Conservation (phyloP, 495 filamentous ascomycete genomes). For the Penicillium taxi region DNA sequence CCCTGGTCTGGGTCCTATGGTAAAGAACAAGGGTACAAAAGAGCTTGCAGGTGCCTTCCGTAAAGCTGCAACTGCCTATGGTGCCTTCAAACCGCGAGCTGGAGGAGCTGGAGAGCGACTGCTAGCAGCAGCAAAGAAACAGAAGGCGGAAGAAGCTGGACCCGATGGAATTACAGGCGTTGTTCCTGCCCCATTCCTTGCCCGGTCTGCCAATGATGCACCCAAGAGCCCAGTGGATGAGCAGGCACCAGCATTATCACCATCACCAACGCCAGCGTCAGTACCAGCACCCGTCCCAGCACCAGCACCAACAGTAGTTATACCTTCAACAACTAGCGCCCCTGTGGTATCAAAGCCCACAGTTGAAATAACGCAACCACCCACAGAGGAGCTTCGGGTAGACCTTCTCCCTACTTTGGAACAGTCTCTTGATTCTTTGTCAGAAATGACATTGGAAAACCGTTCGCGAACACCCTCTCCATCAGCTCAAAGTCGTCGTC, state of each 20-base stretch:
- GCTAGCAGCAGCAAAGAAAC: constrained; percentile 43
- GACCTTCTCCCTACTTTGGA: constrained; percentile 27
- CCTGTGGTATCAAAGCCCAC: constrained; percentile 25
- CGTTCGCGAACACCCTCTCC: constrained; percentile 32
- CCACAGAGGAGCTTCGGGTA: constrained; percentile 17
- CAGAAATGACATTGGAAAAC: constrained; percentile 13
- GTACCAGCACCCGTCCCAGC: constrained; percentile 4
- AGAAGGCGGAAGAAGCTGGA: constrained; percentile 48
- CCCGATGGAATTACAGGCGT: constrained; percentile 85
- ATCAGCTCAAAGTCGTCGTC: constrained; percentile 38
- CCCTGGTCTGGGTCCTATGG: constrained; percentile 84
- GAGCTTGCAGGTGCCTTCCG: constrained; percentile 73
- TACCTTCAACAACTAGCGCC: not conserved
- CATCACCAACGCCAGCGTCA: too few species aligned
- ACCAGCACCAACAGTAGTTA: constrained; percentile 1
- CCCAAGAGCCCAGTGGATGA: constrained; percentile 15
- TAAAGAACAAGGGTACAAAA: constrained; percentile 59
- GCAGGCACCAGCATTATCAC: too few species aligned
- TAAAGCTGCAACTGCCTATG: constrained; percentile 75
- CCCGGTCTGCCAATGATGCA: constrained; percentile 25
- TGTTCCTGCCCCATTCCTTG: constrained; percentile 61
- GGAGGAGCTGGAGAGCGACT: constrained; percentile 74
- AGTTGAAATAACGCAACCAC: constrained; percentile 33
- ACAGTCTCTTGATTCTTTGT: constrained; percentile 29
- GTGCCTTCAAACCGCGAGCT: constrained; percentile 74